Conservation (phyloP, 2,329 filamentous ascomycete genomes). For the Aspergillus candidus region DNA sequence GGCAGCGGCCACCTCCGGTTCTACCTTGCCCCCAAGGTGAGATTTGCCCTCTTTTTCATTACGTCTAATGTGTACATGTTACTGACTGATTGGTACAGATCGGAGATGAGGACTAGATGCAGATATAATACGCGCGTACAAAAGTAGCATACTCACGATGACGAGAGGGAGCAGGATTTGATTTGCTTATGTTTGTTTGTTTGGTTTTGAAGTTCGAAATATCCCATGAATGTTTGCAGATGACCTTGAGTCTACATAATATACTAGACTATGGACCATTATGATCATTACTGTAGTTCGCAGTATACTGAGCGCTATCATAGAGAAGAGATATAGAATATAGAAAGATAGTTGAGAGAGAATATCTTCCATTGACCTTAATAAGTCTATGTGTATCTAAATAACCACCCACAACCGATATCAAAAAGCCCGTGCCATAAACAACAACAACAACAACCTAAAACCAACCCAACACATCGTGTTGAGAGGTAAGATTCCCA, state of each 20-base stretch:
- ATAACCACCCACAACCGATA: not conserved
- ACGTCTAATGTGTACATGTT: conserved; percentile 1
- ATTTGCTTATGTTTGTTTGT: conserved; percentile 16
- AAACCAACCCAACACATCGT: conserved; percentile 6
- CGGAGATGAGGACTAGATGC: conserved; percentile 47
- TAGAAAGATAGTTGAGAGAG: too few relatives aligned
- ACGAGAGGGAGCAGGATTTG: conserved; percentile 22
- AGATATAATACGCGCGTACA: conserved; percentile 14
- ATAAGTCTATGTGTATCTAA: too few relatives aligned
- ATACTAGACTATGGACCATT: too few relatives aligned
- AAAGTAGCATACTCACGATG: conserved; percentile 25
- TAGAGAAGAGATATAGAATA: too few relatives aligned
- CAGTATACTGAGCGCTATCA: too few relatives aligned
- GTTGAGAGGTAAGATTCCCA: conserved; percentile 17
- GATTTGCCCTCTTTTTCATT: conserved; percentile 20
- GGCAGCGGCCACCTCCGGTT: conserved; percentile 87
- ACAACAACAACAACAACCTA: conserved; percentile 10
- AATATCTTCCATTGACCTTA: too few relatives aligned
- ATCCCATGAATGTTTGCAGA: conserved; percentile 16
- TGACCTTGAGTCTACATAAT: conserved; percentile 2
- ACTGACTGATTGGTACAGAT: conserved; percentile 51
- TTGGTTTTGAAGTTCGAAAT: conserved; percentile 19
- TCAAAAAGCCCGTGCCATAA: not conserved
- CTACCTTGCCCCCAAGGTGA: conserved; percentile 96
- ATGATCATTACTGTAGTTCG: too few relatives aligned